Percentiles rank a stretch among this genome's conserved stretches.
Conservation (phyloP, 352 stramenopile species). For the Sclerospora graminicola region DNA sequence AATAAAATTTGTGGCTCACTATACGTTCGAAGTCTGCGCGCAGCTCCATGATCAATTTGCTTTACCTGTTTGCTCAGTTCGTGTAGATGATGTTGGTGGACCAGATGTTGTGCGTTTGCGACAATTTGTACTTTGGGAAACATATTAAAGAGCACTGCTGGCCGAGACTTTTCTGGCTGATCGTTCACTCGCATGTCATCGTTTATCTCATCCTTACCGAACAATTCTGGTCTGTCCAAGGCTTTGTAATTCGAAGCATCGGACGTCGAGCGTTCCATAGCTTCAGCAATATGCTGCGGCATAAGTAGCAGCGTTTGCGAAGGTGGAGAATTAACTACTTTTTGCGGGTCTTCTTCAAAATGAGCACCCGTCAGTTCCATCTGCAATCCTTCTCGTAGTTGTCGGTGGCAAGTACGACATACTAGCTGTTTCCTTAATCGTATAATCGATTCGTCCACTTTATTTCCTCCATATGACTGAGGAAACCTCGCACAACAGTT, state of each 20-base stretch:
- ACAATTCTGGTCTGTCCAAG: slow-evolving; percentile 54
- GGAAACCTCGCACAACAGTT: slow-evolving; percentile 71
- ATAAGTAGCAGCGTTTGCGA: slow-evolving; percentile 65
- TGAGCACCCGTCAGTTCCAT: slow-evolving; percentile 46
- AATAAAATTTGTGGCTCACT: slow-evolving; percentile 48
- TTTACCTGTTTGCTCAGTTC: slow-evolving; percentile 33
- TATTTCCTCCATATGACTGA: slow-evolving; percentile 64
- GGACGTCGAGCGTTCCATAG: slow-evolving; percentile 48
- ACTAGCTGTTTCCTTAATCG: slow-evolving; percentile 76
- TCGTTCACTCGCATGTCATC: slow-evolving; percentile 51
- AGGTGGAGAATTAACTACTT: slow-evolving; percentile 17
- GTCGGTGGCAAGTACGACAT: slow-evolving; percentile 73
- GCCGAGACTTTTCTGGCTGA: slow-evolving; percentile 43
- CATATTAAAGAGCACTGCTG: slow-evolving; percentile 59
- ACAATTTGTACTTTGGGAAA: slow-evolving; percentile 83
- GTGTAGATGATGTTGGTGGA: slow-evolving; percentile 55
- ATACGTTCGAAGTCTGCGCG: slow-evolving; percentile 30
- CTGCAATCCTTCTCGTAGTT: slow-evolving; percentile 72
- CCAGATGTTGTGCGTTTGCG: slow-evolving; percentile 63
- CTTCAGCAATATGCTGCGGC: slow-evolving; percentile 61
- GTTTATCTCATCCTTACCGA: slow-evolving; percentile 74
- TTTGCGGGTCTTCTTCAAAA: slow-evolving; percentile 23
- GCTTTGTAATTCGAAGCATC: slow-evolving; percentile 50
- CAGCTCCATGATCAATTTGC: slow-evolving; percentile 17
- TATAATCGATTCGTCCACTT: slow-evolving; percentile 70